phyloP scores from a whole-genome alignment of 108 stramenopile species.

The Thalassiosira profunda region DNA sequence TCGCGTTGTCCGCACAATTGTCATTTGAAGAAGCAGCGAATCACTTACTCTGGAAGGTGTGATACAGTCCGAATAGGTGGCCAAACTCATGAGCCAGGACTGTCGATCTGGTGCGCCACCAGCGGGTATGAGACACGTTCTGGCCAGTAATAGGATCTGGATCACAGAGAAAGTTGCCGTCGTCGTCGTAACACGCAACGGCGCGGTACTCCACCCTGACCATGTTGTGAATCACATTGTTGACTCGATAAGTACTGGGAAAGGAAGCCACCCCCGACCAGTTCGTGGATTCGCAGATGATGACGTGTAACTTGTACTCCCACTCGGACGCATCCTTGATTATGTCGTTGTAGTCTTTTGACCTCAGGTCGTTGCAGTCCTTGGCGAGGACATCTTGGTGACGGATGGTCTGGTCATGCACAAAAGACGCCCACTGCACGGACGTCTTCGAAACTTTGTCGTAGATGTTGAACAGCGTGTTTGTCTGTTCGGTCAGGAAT shows the following conservation, averaged over 20 bases:
- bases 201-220: conserved; percentile 16
- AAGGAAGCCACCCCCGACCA: conserved; percentile 8
- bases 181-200: conserved; percentile 14
- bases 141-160: background rate
- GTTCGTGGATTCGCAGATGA: conserved; percentile 15
- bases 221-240: background rate
- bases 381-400: background rate
- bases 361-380: conserved; percentile 1
- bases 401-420: conserved; percentile 6
- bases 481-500: conserved; percentile 12
- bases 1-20: too few relatives aligned
- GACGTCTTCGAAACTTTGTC: conserved; percentile 3
- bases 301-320: conserved; percentile 11
- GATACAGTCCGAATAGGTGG: conserved; percentile 12
- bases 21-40: too few relatives aligned
- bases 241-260: conserved; percentile 3
- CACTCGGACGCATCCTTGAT: background rate
- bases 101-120: conserved; percentile 11
- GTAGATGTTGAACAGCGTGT: conserved; percentile 9
- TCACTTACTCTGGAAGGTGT: too few relatives aligned
- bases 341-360: background rate
- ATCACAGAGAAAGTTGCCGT: background rate
- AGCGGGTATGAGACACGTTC: conserved; percentile 17
- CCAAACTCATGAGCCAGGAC: conserved; percentile 20
- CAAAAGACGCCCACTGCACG: conserved; percentile 17